Conservation (phyloP, 2,329 filamentous ascomycete genomes). For the Teratosphaeria viscida region DNA sequence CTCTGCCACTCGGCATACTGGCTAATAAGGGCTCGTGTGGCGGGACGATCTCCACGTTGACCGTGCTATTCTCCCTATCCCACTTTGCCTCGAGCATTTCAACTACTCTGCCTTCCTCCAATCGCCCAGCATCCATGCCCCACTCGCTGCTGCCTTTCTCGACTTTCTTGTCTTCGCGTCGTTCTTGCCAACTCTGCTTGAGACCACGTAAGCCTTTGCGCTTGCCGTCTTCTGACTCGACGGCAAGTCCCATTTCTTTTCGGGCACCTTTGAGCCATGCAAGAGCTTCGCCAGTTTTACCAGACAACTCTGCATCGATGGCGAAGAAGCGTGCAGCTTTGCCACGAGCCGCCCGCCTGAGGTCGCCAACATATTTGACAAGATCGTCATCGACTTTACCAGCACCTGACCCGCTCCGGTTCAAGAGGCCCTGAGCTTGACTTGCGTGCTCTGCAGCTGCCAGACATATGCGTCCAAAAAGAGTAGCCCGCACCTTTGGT, state of each 20-base stretch:
- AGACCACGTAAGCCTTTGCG: slow-evolving; percentile 52
- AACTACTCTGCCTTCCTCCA: slow-evolving; percentile 76
- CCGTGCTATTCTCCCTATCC: slow-evolving; percentile 88
- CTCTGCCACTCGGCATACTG: slow-evolving; percentile 76
- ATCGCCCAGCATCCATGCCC: slow-evolving; percentile 73
- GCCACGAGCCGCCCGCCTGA: slow-evolving; percentile 64
- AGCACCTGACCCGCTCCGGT: slow-evolving; percentile 22
- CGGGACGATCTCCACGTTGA: slow-evolving; percentile 71
- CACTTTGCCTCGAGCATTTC: slow-evolving; percentile 83
- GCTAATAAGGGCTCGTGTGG: slow-evolving; percentile 60
- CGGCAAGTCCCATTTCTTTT: slow-evolving; percentile 57
- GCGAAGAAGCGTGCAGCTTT: slow-evolving; percentile 85
- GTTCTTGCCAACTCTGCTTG: slow-evolving; percentile 66
- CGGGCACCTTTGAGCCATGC: slow-evolving; percentile 75
- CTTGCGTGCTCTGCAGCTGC: slow-evolving; percentile 80
- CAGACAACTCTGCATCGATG: slow-evolving; percentile 74
- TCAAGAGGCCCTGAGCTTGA: slow-evolving; percentile 50
- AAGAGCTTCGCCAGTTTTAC: slow-evolving; percentile 72
- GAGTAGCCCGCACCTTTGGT: slow-evolving; percentile 74
- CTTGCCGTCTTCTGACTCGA: slow-evolving; percentile 34
- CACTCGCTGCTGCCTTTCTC: slow-evolving; percentile 57
- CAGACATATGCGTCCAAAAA: slow-evolving; percentile 80
- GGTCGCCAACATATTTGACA: slow-evolving; percentile 62
- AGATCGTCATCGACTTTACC: slow-evolving; percentile 55
- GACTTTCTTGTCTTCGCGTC: slow-evolving; percentile 66